These are phyloP conservation scores for Penicillium chermesinum DNA, from an alignment of 495 filamentous ascomycete genomes.

Conservation along the genomic window DNA sequence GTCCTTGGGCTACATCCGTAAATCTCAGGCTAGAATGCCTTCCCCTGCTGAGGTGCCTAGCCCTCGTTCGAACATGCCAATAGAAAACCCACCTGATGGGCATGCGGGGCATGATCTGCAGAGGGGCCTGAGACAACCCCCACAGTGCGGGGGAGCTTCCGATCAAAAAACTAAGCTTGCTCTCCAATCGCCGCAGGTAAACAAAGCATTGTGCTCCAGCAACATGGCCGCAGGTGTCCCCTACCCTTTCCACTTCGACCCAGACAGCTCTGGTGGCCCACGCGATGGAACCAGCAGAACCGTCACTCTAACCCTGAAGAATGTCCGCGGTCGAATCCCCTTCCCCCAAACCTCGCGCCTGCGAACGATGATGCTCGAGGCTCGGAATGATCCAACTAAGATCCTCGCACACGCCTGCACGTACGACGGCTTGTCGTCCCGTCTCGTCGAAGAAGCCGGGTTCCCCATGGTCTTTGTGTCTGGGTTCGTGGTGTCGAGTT, in stretches of 20 bases:
- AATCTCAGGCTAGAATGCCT: too few species aligned
- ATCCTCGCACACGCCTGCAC: constrained; percentile 35
- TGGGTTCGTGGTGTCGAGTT: constrained; percentile 30
- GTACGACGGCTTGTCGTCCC: constrained; percentile 38
- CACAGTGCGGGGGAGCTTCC: too few species aligned
- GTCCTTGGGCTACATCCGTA: too few species aligned
- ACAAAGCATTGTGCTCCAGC: too few species aligned
- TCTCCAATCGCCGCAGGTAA: too few species aligned
- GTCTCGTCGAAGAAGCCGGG: constrained; percentile 37
- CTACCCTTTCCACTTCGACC: constrained; percentile 31
- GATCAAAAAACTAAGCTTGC: too few species aligned
- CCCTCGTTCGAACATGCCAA: too few species aligned
- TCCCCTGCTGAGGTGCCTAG: too few species aligned
- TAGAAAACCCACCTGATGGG: too few species aligned
- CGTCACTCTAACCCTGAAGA: constrained; percentile 12
- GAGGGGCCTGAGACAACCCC: too few species aligned
- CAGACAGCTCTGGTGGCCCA: constrained; percentile 2
- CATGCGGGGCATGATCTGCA: too few species aligned
- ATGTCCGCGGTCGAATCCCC: constrained; percentile 28
- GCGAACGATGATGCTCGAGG: constrained; percentile 35
- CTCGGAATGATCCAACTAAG: constrained; percentile 28
- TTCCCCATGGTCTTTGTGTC: constrained; percentile 37
- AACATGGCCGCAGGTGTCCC: too few species aligned
- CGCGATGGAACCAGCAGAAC: constrained; percentile 10
- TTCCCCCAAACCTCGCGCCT: constrained; percentile 30